Conservation (phyloP, 2,329 filamentous ascomycete genomes). For the Ophiostoma tasmaniense region DNA sequence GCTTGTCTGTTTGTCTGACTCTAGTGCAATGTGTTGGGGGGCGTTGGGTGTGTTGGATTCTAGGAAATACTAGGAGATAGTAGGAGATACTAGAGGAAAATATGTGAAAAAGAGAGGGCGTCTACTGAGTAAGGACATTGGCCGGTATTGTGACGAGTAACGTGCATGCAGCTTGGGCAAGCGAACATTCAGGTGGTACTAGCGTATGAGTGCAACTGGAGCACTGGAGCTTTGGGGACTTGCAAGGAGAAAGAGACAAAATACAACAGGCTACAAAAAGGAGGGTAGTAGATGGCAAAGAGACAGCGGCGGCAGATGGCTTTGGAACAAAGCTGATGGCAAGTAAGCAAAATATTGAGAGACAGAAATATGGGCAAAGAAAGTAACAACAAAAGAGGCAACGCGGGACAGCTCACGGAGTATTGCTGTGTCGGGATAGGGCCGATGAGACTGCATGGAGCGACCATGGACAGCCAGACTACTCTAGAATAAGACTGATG, state of each 20-base stretch:
- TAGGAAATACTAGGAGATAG: no score
- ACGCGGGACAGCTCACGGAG: background rate
- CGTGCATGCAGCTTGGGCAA: background rate
- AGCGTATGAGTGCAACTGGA: background rate
- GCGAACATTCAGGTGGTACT: background rate
- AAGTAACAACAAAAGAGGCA: no score
- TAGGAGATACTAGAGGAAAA: no score
- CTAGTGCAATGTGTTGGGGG: background rate
- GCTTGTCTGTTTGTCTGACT: background rate
- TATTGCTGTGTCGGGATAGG: background rate
- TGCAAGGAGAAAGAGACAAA: no score
- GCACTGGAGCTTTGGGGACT: background rate
- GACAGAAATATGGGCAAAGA: no score
- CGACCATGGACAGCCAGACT: background rate
- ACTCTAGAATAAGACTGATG: no score
- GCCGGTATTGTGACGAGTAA: background rate
- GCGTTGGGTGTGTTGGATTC: background rate
- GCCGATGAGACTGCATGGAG: background rate
- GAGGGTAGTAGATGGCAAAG: background rate
- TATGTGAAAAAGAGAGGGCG: background rate
- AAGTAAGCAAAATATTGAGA: background rate
- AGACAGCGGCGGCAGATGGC: background rate
- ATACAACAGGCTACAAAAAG: no score
- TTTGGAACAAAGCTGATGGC: background rate
- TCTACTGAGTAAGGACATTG: background rate